Conservation (phyloP, 2,329 filamentous ascomycete genomes). For the Aspergillus flavus region DNA sequence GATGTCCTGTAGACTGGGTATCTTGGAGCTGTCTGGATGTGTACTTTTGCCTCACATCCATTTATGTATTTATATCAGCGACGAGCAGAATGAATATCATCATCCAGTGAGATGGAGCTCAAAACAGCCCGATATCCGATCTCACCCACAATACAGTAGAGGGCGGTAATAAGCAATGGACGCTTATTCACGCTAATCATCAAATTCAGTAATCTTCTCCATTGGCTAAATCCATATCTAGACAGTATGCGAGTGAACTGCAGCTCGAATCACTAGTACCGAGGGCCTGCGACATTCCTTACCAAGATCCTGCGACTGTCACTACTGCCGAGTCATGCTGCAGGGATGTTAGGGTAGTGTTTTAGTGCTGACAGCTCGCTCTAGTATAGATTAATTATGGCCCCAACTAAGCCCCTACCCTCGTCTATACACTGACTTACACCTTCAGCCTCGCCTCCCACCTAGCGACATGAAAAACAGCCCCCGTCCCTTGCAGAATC, state of each 20-base stretch:
- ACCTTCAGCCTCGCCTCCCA: not conserved
- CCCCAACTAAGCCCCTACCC: not conserved
- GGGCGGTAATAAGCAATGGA: not conserved
- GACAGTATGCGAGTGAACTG: too few species aligned
- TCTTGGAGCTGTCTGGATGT: not conserved
- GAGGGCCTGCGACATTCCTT: too few species aligned
- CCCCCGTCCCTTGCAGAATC: not conserved
- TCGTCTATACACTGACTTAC: not conserved
- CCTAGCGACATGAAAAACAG: not conserved
- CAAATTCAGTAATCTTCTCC: too few species aligned
- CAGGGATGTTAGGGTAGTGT: not conserved
- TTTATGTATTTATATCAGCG: not conserved
- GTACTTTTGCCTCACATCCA: not conserved
- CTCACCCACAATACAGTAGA: not conserved
- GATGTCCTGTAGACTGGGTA: not conserved
- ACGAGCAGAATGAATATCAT: not conserved
- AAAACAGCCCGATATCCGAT: too few species aligned
- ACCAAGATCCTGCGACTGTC: not conserved
- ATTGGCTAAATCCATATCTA: too few species aligned
- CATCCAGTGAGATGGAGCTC: not conserved
- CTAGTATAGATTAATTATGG: too few species aligned
- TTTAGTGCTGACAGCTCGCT: not conserved
- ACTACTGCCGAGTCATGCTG: not conserved
- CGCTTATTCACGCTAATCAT: not conserved
- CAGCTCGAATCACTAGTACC: too few species aligned